phyloP scores from a whole-genome alignment of 352 stramenopile species.

The Phytophthora brassicae region DNA sequence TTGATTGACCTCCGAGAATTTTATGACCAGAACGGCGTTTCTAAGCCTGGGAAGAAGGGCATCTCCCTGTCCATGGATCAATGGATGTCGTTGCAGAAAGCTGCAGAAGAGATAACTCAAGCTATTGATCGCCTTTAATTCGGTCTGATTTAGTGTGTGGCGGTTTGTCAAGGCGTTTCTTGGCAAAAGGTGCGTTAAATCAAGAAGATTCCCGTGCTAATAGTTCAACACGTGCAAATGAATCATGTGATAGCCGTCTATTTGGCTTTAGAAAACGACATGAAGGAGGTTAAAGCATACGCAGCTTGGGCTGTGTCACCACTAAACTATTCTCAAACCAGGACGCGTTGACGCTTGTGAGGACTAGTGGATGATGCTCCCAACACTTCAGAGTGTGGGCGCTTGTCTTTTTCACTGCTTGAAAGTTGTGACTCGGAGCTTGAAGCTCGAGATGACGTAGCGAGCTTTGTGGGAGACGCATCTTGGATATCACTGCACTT shows the following conservation, averaged over 20 bases:
- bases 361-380: slow-evolving; percentile 34
- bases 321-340: slow-evolving; percentile 39
- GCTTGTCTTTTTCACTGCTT: slow-evolving; percentile 34
- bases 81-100: slow-evolving; percentile 46
- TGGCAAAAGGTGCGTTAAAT: not conserved
- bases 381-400: slow-evolving; percentile 27
- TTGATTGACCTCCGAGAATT: slow-evolving; percentile 77
- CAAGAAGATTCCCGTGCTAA: not conserved
- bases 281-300: slow-evolving; percentile 32
- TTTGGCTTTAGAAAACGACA: slow-evolving; percentile 31
- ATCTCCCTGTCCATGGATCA: slow-evolving; percentile 77
- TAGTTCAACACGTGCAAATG: not conserved
- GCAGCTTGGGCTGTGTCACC: slow-evolving; percentile 23
- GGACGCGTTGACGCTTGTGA: slow-evolving; percentile 46
- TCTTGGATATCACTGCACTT: slow-evolving; percentile 26
- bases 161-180: not conserved
- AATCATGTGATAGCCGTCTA: slow-evolving; percentile 19
- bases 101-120: slow-evolving; percentile 36
- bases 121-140: slow-evolving; percentile 30
- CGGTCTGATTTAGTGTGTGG: not conserved
- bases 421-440: slow-evolving; percentile 29
- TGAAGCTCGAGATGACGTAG: slow-evolving; percentile 14
- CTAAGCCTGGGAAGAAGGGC: slow-evolving; percentile 76
- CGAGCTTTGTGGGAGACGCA: slow-evolving; percentile 26
- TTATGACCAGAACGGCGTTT: slow-evolving; percentile 56